Percentiles rank a stretch among this genome's conserved stretches.
Evolutionary conservation across 176 grass and related monocot genomes (phyloP).

Genomic region (Phyllostachys edulis): DNA sequence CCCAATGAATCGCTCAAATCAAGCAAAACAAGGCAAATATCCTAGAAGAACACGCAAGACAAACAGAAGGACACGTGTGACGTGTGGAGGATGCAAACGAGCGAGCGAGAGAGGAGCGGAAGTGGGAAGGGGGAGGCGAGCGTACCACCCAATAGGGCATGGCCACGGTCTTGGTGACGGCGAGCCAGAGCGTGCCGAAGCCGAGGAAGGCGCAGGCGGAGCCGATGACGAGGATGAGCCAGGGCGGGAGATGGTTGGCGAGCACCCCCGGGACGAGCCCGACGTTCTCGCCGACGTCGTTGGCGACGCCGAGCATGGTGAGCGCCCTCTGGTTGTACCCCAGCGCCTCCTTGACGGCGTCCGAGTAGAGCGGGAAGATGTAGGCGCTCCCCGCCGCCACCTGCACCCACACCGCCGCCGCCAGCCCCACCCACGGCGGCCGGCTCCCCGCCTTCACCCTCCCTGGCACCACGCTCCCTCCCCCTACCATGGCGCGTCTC

Average conservation of each 20-base stretch:
- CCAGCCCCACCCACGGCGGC: constrained; percentile 91
- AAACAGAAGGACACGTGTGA: not conserved
- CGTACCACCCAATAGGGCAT: constrained; percentile 79
- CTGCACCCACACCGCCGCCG: constrained; percentile 86
- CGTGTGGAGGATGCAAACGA: not conserved
- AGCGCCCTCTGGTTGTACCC: constrained; percentile 67
- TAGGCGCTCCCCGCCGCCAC: constrained; percentile 83
- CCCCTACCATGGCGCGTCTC: constrained; percentile 12
- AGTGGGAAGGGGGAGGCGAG: not conserved
- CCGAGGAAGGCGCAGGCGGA: constrained; percentile 76
- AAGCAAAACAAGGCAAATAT: not conserved
- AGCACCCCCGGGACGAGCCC: constrained; percentile 67
- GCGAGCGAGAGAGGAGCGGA: not conserved
- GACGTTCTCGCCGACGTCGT: constrained; percentile 90
- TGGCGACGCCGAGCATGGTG: constrained; percentile 91
- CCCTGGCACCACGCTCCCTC: not conserved
- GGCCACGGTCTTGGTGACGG: constrained; percentile 67
- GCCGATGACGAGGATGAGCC: constrained; percentile 74
- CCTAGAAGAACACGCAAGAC: not conserved
- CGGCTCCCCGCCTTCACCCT: constrained; percentile 72
- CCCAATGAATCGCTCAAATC: not conserved
- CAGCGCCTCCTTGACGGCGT: constrained; percentile 60
- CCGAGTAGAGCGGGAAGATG: constrained; percentile 88
- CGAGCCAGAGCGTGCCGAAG: constrained; percentile 80
- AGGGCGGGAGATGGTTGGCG: constrained; percentile 70